Percentiles rank a stretch among this genome's conserved stretches.
phyloP scores from a whole-genome alignment of 345 rosid species.

The Citrus hindsii region DNA sequence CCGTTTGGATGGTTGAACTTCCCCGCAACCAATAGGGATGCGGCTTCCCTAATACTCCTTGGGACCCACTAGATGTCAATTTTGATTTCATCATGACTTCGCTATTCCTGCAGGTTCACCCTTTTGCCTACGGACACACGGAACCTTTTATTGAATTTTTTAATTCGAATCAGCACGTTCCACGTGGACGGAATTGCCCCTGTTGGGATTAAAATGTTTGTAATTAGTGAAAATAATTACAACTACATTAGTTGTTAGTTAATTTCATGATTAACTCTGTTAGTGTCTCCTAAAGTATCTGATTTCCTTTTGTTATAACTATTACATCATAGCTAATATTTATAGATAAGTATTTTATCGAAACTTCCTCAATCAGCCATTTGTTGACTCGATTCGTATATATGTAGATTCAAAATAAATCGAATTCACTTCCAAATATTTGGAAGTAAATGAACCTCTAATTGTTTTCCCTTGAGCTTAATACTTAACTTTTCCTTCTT shows the following conservation, averaged over 20 bases:
- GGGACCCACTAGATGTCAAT: constrained; percentile 27
- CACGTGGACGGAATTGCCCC: constrained; percentile 4
- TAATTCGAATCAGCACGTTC: background rate
- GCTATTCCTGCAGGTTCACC: background rate
- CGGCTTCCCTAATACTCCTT: constrained; percentile 29
- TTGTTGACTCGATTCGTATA: accelerated
- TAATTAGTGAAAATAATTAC: background rate
- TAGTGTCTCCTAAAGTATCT: no score
- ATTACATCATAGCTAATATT: no score
- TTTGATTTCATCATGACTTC: constrained; percentile 11
- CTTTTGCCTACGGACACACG: constrained; percentile 13
- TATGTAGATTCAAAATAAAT: no score
- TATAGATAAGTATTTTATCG: no score
- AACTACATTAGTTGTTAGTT: background rate
- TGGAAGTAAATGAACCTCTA: no score
- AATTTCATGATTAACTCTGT: background rate
- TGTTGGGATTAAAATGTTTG: background rate
- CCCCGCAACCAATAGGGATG: constrained; percentile 41
- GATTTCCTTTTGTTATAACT: no score
- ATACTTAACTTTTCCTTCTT: background rate
- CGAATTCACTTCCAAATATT: no score
- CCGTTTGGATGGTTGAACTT: constrained; percentile 24
- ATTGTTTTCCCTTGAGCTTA: no score
- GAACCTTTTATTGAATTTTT: background rate
- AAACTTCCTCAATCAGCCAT: no score